Percentiles rank a stretch among this genome's conserved stretches.
These are phyloP conservation scores for Aspergillus quadrilineatus DNA, from an alignment of 2,329 filamentous ascomycete species.

Conservation along the genomic window DNA sequence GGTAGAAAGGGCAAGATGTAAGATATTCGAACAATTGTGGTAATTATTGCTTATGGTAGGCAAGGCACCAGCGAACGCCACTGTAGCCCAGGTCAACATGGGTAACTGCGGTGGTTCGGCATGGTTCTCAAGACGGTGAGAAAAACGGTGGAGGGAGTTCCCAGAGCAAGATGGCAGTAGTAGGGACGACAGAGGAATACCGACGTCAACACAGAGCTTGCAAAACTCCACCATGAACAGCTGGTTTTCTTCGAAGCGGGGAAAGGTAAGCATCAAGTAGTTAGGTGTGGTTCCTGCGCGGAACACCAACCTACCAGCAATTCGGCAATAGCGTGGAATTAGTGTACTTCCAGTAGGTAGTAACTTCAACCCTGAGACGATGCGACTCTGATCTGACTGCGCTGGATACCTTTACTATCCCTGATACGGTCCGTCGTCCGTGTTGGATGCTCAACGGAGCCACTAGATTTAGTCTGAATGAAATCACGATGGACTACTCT, in stretches of 20 bases:
- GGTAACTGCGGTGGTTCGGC: too few relatives aligned
- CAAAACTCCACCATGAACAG: background rate
- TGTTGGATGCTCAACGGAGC: constrained; percentile 13
- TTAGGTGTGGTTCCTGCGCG: too few relatives aligned
- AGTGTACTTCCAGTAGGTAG: background rate
- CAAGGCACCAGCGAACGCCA: too few relatives aligned
- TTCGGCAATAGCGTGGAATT: background rate
- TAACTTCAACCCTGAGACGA: background rate
- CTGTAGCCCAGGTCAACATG: too few relatives aligned
- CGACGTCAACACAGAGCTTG: background rate
- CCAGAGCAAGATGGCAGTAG: background rate
- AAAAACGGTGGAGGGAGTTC: background rate
- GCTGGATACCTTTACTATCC: background rate
- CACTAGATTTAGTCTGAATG: background rate
- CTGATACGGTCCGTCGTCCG: constrained; percentile 11
- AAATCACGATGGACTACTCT: too few relatives aligned
- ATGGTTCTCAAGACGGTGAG: background rate
- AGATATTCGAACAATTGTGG: background rate
- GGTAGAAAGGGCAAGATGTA: background rate
- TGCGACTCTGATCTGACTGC: background rate
- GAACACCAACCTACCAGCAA: background rate
- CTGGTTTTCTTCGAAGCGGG: background rate
- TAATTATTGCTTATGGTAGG: background rate
- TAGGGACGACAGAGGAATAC: background rate
- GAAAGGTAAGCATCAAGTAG: background rate